These are phyloP conservation scores for Parafenestella ontariensis DNA, from an alignment of 2,329 filamentous ascomycete genomes.

Conservation along the genomic window DNA sequence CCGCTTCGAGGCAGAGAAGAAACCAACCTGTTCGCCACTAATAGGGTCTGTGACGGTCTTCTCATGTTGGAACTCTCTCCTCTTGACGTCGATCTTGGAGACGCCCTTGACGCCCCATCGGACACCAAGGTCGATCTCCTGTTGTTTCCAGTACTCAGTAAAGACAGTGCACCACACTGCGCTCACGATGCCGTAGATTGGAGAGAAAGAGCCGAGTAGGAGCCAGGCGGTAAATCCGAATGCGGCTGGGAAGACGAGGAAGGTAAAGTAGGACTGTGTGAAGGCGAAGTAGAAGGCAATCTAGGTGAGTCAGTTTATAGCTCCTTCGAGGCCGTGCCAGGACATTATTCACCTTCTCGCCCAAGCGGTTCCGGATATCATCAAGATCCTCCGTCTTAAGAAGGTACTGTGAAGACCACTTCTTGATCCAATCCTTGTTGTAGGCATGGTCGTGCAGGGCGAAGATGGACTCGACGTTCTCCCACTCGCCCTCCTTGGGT, in stretches of 20 bases:
- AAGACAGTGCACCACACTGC: conserved; percentile 87
- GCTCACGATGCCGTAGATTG: conserved; percentile 77
- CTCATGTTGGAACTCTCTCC: conserved; percentile 81
- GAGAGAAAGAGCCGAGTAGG: conserved; percentile 83
- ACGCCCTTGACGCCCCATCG: conserved; percentile 90
- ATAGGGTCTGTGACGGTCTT: conserved; percentile 78
- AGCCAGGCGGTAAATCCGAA: conserved; percentile 81
- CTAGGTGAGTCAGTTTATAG: conserved; percentile 45
- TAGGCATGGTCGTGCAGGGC: conserved; percentile 59
- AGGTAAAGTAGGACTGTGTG: conserved; percentile 86
- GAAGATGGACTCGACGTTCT: conserved; percentile 58
- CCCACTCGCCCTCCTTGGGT: conserved; percentile 59
- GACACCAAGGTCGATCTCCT: conserved; percentile 84
- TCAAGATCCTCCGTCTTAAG: conserved; percentile 58
- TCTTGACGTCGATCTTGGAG: conserved; percentile 78
- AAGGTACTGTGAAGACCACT: conserved; percentile 57
- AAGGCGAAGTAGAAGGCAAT: conserved; percentile 97
- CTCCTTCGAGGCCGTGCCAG: neutral
- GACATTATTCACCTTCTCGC: conserved; percentile 54
- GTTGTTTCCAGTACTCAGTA: conserved; percentile 95
- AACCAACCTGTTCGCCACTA: conserved; percentile 77
- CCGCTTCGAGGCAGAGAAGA: conserved; percentile 79
- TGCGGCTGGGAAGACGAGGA: conserved; percentile 80
- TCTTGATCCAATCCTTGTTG: conserved; percentile 62
- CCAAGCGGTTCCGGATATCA: conserved; percentile 58